Evolutionary conservation across 768 basidiomycete species (phyloP), one percentile per base, ranked within the genome.

Genomic region (Suillus subaureus): DNA sequence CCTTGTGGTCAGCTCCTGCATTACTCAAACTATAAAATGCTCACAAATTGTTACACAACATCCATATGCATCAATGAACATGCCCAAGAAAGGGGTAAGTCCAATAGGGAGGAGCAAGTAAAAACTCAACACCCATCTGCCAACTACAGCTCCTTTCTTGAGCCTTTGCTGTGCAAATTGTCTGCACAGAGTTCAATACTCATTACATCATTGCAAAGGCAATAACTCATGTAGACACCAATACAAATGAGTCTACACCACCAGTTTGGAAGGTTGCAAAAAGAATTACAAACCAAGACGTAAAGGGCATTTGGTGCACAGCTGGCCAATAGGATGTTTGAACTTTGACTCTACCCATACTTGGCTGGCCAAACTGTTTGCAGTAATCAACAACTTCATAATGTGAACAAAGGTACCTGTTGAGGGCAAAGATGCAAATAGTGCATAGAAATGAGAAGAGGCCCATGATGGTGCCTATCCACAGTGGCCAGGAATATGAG

Each of bases 91-190:
- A 37, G 80, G 80, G 4, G 79, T 81, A 64, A 81, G 65, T 56
- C 75, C 75, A 8, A 77, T 77, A 1, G 80, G 80, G 9, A 81
- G 75, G 49, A 81, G 71, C 47, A 81, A 70, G 69, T 81, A 81
- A 72, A 81, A 79, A 66, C 78, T 80, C 4, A 80, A 79, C 13
- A 81, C 80, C 80, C 80, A 81, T 64, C 80, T 80, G n/a, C 79
- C 79, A 40, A 81, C 75, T 62, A 81, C 77, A 31, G 80, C 80
- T 54, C 80, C 80, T 69, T 80, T 78, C 70, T 79, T 71, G 37
- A 81, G 70, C 7, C 80, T 74, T 66, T 81, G 80, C 66, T 81
- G 80, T 12, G 79, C 78, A 61, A 80, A 79, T 75, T 81, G 80
- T 23, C 80, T 81, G 66, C 35, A 45, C 16, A 58, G 31, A 28